These are phyloP conservation scores for Aphanomyces invadans DNA, from an alignment of 352 stramenopile species.

Conservation along the genomic window DNA sequence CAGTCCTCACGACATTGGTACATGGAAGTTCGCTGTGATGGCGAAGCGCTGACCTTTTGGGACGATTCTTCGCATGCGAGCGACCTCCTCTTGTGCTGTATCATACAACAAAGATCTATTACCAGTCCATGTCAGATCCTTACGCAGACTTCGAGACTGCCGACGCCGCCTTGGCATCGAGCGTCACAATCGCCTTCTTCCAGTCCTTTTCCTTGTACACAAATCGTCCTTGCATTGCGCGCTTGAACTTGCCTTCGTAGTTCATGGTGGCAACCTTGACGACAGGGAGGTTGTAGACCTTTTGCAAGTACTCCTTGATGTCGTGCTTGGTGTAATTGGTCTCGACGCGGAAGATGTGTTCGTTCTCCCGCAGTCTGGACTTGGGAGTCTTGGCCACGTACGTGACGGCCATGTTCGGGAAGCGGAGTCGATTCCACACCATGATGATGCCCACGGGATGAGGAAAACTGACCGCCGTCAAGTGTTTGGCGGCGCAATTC, in stretches of 20 bases:
- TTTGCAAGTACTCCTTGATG: constrained; percentile 96
- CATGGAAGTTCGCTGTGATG: no score
- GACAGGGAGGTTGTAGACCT: constrained; percentile 94
- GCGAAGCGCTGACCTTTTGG: no score
- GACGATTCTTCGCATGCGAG: no score
- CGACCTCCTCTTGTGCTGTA: no score
- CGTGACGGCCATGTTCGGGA: constrained; percentile 82
- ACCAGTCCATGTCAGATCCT: not conserved
- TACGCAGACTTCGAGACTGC: constrained; percentile 5
- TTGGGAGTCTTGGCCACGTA: constrained; percentile 82
- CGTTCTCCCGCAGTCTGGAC: constrained; percentile 65
- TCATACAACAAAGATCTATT: not conserved
- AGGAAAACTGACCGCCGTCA: not conserved
- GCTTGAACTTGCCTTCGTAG: constrained; percentile 91
- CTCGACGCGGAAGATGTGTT: constrained; percentile 90
- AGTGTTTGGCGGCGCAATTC: not conserved
- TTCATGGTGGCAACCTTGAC: constrained; percentile 93
- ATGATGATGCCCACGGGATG: constrained; percentile 30
- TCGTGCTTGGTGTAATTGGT: constrained; percentile 96
- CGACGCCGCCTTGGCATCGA: not conserved
- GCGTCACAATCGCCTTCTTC: constrained; percentile 88
- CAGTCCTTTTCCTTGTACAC: constrained; percentile 91
- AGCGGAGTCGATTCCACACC: constrained; percentile 80
- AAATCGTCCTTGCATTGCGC: constrained; percentile 68
- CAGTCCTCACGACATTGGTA: no score